phyloP scores from a whole-genome alignment of 2,329 filamentous ascomycete genomes.

The Neofusicoccum umdonicola region DNA sequence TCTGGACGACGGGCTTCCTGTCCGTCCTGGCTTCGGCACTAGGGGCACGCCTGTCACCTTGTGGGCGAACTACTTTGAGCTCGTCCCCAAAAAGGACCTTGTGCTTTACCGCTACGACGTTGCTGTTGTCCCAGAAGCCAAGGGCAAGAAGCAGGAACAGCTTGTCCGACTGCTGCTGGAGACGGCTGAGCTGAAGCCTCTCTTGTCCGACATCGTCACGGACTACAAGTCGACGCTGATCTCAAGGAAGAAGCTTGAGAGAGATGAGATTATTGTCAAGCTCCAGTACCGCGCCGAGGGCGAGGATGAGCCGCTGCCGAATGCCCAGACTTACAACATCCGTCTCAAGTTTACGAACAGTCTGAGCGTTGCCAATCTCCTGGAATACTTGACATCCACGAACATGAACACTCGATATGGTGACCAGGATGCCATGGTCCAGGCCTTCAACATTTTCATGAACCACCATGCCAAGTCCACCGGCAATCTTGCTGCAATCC shows the following conservation, averaged over 20 bases:
- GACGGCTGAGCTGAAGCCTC: constrained; percentile 18
- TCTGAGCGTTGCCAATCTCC: constrained; percentile 38
- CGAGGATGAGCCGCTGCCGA: constrained; percentile 19
- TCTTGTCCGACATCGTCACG: neutral
- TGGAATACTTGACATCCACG: constrained; percentile 44
- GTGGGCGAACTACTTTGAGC: constrained; percentile 40
- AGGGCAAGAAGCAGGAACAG: constrained; percentile 46
- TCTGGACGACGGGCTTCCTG: constrained; percentile 22
- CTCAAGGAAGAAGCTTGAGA: neutral
- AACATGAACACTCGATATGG: constrained; percentile 37
- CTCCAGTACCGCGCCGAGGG: constrained; percentile 30
- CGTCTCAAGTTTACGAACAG: constrained; percentile 25
- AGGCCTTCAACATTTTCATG: constrained; percentile 59
- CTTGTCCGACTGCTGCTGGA: constrained; percentile 49
- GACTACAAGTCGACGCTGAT: constrained; percentile 14
- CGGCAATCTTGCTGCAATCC: constrained; percentile 43
- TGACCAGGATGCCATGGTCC: constrained; percentile 51
- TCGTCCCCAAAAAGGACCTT: constrained; percentile 21
- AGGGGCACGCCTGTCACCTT: constrained; percentile 38
- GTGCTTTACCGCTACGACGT: constrained; percentile 30
- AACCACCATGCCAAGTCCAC: constrained; percentile 47
- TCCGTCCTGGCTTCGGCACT: constrained; percentile 34
- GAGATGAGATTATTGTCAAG: constrained; percentile 16
- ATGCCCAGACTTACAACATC: constrained; percentile 21
- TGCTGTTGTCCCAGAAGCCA: constrained; percentile 25